These are phyloP conservation scores for Heracleum sosnowskyi DNA, from an alignment of 129 eudicot species.

Conservation along the genomic window DNA sequence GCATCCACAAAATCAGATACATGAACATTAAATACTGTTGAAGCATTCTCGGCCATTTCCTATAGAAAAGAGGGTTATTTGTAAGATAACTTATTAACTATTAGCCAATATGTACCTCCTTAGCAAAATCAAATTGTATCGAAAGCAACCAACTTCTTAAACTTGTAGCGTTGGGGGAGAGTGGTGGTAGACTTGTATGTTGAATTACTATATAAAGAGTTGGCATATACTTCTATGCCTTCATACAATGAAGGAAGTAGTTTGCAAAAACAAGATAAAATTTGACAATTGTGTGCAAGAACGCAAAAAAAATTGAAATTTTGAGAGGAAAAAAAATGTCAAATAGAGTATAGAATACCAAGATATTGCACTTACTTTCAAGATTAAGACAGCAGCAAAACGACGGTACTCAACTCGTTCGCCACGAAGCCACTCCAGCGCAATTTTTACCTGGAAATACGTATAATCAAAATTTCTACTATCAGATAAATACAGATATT, in stretches of 20 bases:
- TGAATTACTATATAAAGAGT: too few species aligned
- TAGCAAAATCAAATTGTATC: neutral
- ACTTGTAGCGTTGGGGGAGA: too few species aligned
- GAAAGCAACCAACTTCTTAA: neutral
- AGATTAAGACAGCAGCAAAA: conserved; percentile 85
- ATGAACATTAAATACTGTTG: conserved; percentile 88
- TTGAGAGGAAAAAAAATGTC: neutral
- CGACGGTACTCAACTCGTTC: conserved; percentile 92
- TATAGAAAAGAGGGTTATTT: conserved; percentile 20
- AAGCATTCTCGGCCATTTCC: conserved; percentile 99
- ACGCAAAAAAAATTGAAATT: neutral
- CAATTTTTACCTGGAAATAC: conserved; percentile 54
- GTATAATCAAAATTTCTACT: neutral
- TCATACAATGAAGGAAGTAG: neutral
- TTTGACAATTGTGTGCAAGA: neutral
- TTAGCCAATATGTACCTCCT: conserved; percentile 2
- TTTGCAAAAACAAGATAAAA: neutral
- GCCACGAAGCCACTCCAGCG: conserved; percentile 87
- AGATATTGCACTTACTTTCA: conserved; percentile 48
- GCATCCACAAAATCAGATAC: conserved; percentile 92
- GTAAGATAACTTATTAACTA: conserved; percentile 7
- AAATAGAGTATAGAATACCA: neutral
- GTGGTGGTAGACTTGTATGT: too few species aligned
- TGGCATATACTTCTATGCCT: neutral
- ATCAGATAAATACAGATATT: neutral